A percentile compares a stretch with the other conserved stretches of the same genome.
These are phyloP conservation scores for Heliamphora pulchella DNA, from an alignment of 179 eudicot genomes.

Conservation along the genomic window DNA sequence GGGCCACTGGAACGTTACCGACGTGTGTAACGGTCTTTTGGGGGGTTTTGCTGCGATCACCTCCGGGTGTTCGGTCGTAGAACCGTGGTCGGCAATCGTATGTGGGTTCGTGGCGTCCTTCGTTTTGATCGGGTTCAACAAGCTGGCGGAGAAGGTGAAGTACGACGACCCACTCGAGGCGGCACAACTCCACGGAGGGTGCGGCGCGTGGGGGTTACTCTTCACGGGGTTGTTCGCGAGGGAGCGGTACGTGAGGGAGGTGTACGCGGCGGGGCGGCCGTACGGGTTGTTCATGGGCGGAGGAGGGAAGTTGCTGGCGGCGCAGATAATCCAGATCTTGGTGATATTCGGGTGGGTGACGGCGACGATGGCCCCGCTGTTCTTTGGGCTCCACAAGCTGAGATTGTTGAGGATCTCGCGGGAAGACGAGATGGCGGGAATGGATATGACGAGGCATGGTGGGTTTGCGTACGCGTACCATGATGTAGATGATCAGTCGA, in stretches of 20 bases:
- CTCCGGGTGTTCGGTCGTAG: slow-evolving; percentile 32
- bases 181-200: slow-evolving; percentile 35
- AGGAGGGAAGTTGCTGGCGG: slow-evolving; percentile 29
- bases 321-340: slow-evolving; percentile 24
- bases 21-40: slow-evolving; percentile 31
- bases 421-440: slow-evolving; percentile 34
- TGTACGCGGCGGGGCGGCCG: slow-evolving; percentile 22
- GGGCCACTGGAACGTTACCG: slow-evolving; percentile 33
- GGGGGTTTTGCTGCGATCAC: slow-evolving; percentile 37
- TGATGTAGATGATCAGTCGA: slow-evolving; percentile 25
- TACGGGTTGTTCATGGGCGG: slow-evolving; percentile 37
- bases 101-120: slow-evolving; percentile 30
- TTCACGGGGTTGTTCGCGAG: slow-evolving; percentile 34
- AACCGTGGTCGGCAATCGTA: slow-evolving; percentile 30
- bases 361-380: slow-evolving; percentile 26
- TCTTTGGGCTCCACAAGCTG: slow-evolving; percentile 21
- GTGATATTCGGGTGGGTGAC: slow-evolving; percentile 31
- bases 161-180: slow-evolving; percentile 37
- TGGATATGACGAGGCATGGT: slow-evolving; percentile 35
- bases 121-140: slow-evolving; percentile 32
- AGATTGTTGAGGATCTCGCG: slow-evolving; percentile 23
- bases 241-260: slow-evolving; percentile 21
- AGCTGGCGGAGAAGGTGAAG: slow-evolving; percentile 20
- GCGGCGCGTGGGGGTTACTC: slow-evolving; percentile 34
- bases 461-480: slow-evolving; percentile 35